These are phyloP conservation scores for Boletus barrowsii DNA, from an alignment of 768 basidiomycete genomes.

Conservation along the genomic window DNA sequence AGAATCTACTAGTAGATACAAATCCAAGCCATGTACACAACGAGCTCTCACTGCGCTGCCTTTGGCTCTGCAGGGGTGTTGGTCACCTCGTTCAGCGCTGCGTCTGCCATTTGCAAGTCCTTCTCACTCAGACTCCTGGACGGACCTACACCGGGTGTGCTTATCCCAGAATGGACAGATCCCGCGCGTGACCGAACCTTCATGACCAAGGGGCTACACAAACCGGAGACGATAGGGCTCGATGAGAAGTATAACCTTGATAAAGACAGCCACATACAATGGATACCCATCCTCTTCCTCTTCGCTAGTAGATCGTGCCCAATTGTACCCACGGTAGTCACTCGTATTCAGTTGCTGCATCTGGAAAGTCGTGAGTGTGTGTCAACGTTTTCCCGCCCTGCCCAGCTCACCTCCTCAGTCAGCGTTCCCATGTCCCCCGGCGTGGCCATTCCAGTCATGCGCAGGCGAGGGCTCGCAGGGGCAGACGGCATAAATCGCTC, in stretches of 20 bases:
- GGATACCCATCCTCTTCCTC: constrained; percentile 93
- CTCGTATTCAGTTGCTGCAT: constrained; percentile 88
- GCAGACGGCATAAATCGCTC: constrained; percentile 72
- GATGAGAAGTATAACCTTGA: constrained; percentile 5
- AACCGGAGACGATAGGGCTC: constrained; percentile 4
- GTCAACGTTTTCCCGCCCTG: not conserved
- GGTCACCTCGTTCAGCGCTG: constrained; percentile 54
- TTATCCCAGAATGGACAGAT: constrained; percentile 51
- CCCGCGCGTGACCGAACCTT: constrained; percentile 82
- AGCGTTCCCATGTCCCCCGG: constrained; percentile 92
- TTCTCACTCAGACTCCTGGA: constrained; percentile 82
- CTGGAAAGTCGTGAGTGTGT: constrained; percentile 32
- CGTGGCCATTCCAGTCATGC: constrained; percentile 73
- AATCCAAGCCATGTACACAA: constrained; percentile 4
- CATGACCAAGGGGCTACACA: constrained; percentile 76
- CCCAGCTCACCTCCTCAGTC: constrained; percentile 66
- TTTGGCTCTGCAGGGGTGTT: not conserved
- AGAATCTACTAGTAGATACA: constrained; percentile 14
- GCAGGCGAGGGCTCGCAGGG: constrained; percentile 84
- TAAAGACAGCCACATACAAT: constrained; percentile 54
- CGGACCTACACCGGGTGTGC: constrained; percentile 83
- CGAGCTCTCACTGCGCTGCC: no score
- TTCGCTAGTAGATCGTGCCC: constrained; percentile 51
- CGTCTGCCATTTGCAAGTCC: constrained; percentile 85
- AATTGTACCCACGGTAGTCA: constrained; percentile 67